Evolutionary conservation across 2,329 filamentous ascomycete genomes (phyloP), one percentile per base, ranked within the genome.

Genomic region (Gnomoniopsis sp.): DNA sequence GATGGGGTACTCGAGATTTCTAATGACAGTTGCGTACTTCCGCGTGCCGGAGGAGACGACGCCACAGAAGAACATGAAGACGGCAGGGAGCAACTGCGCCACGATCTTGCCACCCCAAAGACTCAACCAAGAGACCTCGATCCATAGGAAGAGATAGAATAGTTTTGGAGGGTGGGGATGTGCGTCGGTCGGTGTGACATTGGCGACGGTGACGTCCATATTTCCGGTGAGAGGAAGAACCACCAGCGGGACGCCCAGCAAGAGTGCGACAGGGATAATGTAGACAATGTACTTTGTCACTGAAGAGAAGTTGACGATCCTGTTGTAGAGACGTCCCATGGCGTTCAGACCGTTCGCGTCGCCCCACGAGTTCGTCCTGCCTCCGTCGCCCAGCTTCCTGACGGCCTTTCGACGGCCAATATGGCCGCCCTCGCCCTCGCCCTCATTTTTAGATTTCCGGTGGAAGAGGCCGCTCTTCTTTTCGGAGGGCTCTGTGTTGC

Each of bases 21-120:
- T 77, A 34, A 90, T 75, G 15, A 90, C 83, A 3, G 81, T 80
- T 48, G 86, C 86, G 66, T 90, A 90, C 71, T 90, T 90, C 61
- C 86, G 79, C 4, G 87, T 88, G 50, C 87, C 87, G 15, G 84
- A 82, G 70, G 85, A 88, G 69, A 90, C 81, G 33, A 90, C 84
- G 58, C 88, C 88, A 62, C 81, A 83, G 65, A 88, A 81, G 67
- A 88, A 87, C 79, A 89, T 86, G 72, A 90, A 90, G 54, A 84
- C 63, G 43, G 75, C 72, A 0, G 88, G 87, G 2, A 88, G 68
- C 17, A 82, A 68, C 70, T 84, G 84, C 15, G 87, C 83, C 12
- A 85, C 77, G 47, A 88, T 72, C 73, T 90, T 90, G 64, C 82
- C 85, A 19, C 79, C 75, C 88, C 88, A 90, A 12, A 89, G 77